Percentiles rank a stretch among this genome's conserved stretches.
These are phyloP conservation scores for Ilyonectria mors-panacis DNA, from an alignment of 2,329 filamentous ascomycete species.

Conservation along the genomic window DNA sequence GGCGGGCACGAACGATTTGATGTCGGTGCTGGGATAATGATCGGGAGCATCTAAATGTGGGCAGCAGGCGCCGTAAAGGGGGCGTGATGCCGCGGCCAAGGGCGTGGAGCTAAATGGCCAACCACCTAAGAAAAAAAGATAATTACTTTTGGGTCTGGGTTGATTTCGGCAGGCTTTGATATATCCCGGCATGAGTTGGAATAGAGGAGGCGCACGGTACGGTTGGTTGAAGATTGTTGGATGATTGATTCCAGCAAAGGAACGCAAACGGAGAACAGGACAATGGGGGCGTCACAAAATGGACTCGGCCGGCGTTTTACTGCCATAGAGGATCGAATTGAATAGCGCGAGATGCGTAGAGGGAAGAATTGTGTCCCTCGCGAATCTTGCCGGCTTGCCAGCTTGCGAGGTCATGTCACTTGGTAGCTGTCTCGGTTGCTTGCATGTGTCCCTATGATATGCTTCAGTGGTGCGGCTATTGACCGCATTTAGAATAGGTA, in stretches of 20 bases:
- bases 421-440: background rate
- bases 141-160: slow-evolving; percentile 7
- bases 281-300: slow-evolving; percentile 21
- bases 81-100: slow-evolving; percentile 41
- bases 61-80: slow-evolving; percentile 57
- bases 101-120: slow-evolving; percentile 42
- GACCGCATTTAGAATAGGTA: background rate
- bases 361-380: background rate
- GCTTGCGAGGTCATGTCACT: background rate
- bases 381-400: background rate
- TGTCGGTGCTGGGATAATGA: slow-evolving; percentile 50
- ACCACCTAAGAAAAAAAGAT: background rate
- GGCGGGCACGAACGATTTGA: slow-evolving; percentile 76
- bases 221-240: slow-evolving; percentile 34
- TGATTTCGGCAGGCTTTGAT: slow-evolving; percentile 21
- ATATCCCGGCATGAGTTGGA: slow-evolving; percentile 31
- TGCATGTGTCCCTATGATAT: background rate
- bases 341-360: background rate
- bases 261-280: slow-evolving; percentile 12
- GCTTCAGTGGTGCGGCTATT: background rate
- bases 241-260: slow-evolving; percentile 18
- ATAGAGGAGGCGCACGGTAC: slow-evolving; percentile 40
- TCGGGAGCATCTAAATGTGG: slow-evolving; percentile 53
- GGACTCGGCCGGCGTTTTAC: slow-evolving; percentile 29
- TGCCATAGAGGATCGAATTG: slow-evolving; percentile 25